Evolutionary conservation across 2,329 filamentous ascomycete species (phyloP).

Genomic region (Talaromyces amestolkiae): DNA sequence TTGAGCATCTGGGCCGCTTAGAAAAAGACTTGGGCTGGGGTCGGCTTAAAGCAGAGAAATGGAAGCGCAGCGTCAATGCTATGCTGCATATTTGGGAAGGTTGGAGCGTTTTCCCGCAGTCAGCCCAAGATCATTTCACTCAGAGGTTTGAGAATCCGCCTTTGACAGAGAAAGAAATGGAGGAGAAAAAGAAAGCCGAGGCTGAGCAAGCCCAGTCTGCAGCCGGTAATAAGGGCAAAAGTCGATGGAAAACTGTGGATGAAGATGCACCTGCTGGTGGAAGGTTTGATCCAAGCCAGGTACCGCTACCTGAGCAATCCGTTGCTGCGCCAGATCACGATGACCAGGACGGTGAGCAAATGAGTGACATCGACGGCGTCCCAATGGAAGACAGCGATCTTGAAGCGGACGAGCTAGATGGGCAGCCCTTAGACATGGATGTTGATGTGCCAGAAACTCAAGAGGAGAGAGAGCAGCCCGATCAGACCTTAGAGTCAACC

Average conservation of each 20-base stretch:
- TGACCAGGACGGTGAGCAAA: constrained; percentile 47
- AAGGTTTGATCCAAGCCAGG: constrained; percentile 30
- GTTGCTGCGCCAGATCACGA: constrained; percentile 26
- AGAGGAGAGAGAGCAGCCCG: constrained; percentile 23
- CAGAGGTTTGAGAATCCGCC: constrained; percentile 70
- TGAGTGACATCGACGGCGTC: constrained; percentile 47
- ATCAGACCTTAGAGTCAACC: constrained; percentile 24
- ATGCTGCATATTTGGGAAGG: constrained; percentile 68
- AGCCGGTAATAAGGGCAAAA: constrained; percentile 42
- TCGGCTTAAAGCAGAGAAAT: constrained; percentile 76
- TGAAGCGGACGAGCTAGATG: constrained; percentile 50
- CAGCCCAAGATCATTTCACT: constrained; percentile 69
- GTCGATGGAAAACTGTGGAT: constrained; percentile 48
- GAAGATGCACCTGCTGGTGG: constrained; percentile 37
- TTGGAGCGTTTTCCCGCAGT: constrained; percentile 67
- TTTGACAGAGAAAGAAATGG: constrained; percentile 47
- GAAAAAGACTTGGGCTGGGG: constrained; percentile 75
- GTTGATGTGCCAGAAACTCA: constrained; percentile 23
- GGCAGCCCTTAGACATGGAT: constrained; percentile 32
- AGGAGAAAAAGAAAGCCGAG: constrained; percentile 45
- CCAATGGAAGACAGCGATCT: constrained; percentile 51
- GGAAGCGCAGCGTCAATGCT: constrained; percentile 71
- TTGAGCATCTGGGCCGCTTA: constrained; percentile 71
- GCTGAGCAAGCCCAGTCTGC: constrained; percentile 37
- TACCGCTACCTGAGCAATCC: constrained; percentile 32